Percentiles rank a stretch among this genome's conserved stretches.
These are phyloP conservation scores for Taphrina betulina DNA, from an alignment of 1,139 yeast species.

Conservation along the genomic window DNA sequence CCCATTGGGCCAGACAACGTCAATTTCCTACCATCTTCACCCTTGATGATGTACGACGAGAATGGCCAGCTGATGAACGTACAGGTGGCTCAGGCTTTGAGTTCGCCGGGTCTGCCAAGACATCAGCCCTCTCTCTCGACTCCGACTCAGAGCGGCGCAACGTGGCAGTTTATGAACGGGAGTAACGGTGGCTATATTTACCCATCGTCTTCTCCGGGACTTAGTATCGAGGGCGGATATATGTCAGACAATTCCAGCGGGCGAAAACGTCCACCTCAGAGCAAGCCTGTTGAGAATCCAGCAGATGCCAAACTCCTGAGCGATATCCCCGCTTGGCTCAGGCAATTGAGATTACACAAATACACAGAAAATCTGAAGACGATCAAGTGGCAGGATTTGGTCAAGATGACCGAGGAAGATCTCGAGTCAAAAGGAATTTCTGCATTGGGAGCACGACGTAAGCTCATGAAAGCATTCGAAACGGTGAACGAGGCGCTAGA, in stretches of 20 bases:
- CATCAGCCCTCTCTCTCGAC: constrained; percentile 10
- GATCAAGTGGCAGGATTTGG: constrained; percentile 74
- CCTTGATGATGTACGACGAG: constrained; percentile 36
- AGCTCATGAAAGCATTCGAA: constrained; percentile 85
- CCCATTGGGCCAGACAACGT: background rate
- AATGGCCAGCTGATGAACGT: constrained; percentile 35
- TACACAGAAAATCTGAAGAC: constrained; percentile 81
- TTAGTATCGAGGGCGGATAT: constrained; percentile 13
- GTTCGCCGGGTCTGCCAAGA: constrained; percentile 19
- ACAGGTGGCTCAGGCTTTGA: constrained; percentile 18
- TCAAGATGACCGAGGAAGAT: constrained; percentile 65
- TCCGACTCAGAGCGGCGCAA: constrained; percentile 10
- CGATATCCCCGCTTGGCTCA: constrained; percentile 90
- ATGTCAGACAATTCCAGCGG: background rate
- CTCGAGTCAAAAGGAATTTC: constrained; percentile 79
- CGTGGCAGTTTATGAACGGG: constrained; percentile 15
- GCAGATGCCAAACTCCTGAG: constrained; percentile 52
- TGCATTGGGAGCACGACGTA: constrained; percentile 93
- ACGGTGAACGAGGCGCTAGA: constrained; percentile 58
- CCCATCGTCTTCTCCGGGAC: constrained; percentile 19
- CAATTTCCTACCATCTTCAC: constrained; percentile 4
- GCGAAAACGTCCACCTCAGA: constrained; percentile 16
- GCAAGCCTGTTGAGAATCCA: constrained; percentile 34
- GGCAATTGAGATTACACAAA: constrained; percentile 83
- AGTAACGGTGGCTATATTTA: constrained; percentile 5